Evolutionary conservation across 2,329 filamentous ascomycete genomes (phyloP).

Genomic region (Neocatenulostroma microsporum): DNA sequence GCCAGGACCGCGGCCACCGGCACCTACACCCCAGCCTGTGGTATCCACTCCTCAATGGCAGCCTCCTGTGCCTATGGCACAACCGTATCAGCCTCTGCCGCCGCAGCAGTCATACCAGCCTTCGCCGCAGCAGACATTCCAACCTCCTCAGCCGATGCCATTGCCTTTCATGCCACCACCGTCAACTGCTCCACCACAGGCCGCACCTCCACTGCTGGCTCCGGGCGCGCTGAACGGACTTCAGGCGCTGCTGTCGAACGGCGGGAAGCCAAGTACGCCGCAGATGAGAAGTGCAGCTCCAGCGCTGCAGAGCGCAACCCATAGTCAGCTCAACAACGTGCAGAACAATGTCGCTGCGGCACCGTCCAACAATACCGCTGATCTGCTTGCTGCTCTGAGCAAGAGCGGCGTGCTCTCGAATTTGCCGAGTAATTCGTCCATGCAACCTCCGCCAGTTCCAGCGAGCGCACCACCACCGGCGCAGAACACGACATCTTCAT

Average conservation of each 20-base stretch:
- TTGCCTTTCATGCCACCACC: constrained; percentile 16
- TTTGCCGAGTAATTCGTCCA: no score
- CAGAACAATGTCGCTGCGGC: constrained; percentile 22
- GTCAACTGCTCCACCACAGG: constrained; percentile 12
- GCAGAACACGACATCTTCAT: constrained; percentile 15
- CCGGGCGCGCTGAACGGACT: constrained; percentile 27
- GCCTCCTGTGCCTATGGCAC: constrained; percentile 16
- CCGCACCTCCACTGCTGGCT: constrained; percentile 19
- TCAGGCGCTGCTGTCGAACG: constrained; percentile 27
- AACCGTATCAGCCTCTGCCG: constrained; percentile 19
- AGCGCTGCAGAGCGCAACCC: constrained; percentile 22
- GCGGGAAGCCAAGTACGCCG: constrained; percentile 30
- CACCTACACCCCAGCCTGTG: constrained; percentile 23
- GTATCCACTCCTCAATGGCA: constrained; percentile 24
- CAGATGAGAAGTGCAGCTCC: constrained; percentile 28
- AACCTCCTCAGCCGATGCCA: constrained; percentile 17
- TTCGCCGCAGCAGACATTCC: constrained; percentile 25
- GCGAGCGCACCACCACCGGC: constrained; percentile 11
- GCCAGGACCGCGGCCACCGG: constrained; percentile 34
- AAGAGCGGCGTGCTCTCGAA: constrained; percentile 21
- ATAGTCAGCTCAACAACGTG: constrained; percentile 25
- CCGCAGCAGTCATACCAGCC: no score
- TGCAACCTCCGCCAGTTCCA: no score
- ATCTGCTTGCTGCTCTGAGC: constrained; percentile 25
- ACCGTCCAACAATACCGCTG: constrained; percentile 18